Evolutionary conservation across 352 stramenopile species (phyloP), one percentile per base, ranked within the genome.

Genomic region (Phytophthora fragariaefolia): DNA sequence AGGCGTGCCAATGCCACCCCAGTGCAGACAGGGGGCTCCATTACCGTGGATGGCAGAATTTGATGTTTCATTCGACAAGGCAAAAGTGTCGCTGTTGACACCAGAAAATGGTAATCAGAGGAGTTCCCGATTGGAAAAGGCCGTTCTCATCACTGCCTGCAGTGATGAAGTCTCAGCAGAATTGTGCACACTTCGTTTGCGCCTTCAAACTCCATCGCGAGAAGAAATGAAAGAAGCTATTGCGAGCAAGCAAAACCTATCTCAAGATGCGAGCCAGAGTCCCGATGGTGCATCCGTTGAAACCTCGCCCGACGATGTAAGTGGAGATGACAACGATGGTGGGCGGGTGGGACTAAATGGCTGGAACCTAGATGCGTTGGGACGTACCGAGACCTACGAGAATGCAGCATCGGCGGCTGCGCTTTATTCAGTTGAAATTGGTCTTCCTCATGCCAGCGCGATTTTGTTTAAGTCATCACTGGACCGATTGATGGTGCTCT

Each of bases 401-500:
- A 67, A 58, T 17, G 74, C 82, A 15, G 82, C 83, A 20, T 69
- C 82, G 32, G 64, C 57, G 3, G 83, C 85, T 20, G 79, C 85
- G 2, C 50, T 91, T 6, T 86, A 90, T 43, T 80, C 77, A 18
- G 57, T 95, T 23, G 74, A 88, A 40, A 82, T 96, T 15, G 53
- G 54, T 0, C 74, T 96, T 8, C 85, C 85, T 2, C 73, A 74
- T 23, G 81, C 87, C 0, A 84, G 66, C 20, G 67, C 89, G 26
- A 67, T 83, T 6, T 68, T 96, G 32, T 79, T 79, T 28, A 95
- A 94, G 58, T 56, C 76, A 4, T 88, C 83, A 10, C 71, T 93
- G 45, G 85, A 92, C 56, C 83, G 89, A 2, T 67, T 96, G 40
- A 90, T 96, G 80, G 79, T 96, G 22, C 66, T 96, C 3, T 92